A percentile compares a stretch with the other conserved stretches of the same genome.
Conservation (phyloP, 768 basidiomycete genomes). For the Xerocomellus amylosporus region DNA sequence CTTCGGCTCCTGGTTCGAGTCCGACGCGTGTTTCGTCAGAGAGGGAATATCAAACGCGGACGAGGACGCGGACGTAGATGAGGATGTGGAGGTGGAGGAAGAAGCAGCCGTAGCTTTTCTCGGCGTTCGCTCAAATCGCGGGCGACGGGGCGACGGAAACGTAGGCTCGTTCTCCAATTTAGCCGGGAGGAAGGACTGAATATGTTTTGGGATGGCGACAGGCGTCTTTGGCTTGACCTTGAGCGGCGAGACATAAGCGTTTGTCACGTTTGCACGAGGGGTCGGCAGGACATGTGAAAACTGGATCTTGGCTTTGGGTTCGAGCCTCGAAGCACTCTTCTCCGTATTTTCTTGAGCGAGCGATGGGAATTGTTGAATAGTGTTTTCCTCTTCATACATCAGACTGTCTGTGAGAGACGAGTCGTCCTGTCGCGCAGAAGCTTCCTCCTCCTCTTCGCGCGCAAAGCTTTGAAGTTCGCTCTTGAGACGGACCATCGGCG, state of each 20-base stretch:
- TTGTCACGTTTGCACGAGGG: constrained; percentile 35
- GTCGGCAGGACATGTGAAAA: constrained; percentile 35
- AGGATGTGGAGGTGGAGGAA: constrained; percentile 20
- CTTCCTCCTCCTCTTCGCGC: constrained; percentile 35
- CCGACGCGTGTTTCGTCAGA: constrained; percentile 34
- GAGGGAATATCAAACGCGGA: constrained; percentile 50
- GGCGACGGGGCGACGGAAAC: constrained; percentile 40
- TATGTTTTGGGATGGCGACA: constrained; percentile 42
- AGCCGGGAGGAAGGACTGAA: constrained; percentile 61
- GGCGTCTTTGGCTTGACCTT: constrained; percentile 62
- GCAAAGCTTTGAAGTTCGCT: constrained; percentile 58
- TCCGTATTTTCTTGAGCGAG: constrained; percentile 47
- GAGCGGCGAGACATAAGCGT: constrained; percentile 44
- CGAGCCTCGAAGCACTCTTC: constrained; percentile 40
- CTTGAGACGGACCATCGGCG: constrained; percentile 66
- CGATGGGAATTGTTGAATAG: constrained; percentile 24
- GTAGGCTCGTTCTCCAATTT: constrained; percentile 66
- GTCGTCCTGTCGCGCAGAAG: constrained; percentile 22
- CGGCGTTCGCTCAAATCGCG: constrained; percentile 29
- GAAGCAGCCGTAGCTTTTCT: constrained; percentile 18
- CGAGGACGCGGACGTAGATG: constrained; percentile 27
- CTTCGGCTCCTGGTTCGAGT: constrained; percentile 45
- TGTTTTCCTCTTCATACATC: constrained; percentile 30
- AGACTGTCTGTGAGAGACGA: constrained; percentile 26
- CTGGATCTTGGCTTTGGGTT: constrained; percentile 52